phyloP scores from a whole-genome alignment of 2,329 filamentous ascomycete species.

The Cercospora citrullina region DNA sequence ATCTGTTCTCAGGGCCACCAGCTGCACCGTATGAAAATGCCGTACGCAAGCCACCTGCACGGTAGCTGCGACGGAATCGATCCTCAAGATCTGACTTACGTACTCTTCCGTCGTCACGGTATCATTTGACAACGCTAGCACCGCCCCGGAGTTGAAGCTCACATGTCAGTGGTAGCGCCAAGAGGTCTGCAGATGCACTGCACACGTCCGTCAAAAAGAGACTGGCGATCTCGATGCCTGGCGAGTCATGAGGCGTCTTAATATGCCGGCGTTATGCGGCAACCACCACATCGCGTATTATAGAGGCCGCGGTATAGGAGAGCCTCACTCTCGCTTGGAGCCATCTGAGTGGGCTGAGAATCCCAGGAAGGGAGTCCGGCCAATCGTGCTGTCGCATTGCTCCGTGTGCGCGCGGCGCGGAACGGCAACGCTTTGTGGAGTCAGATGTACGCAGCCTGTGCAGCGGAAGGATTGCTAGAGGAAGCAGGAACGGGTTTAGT shows the following conservation, averaged over 20 bases:
- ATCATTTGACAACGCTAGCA: conserved; percentile 1
- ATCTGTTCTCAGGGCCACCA: neutral
- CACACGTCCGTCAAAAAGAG: neutral
- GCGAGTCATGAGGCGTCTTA: neutral
- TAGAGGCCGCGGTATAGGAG: neutral
- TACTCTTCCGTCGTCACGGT: neutral
- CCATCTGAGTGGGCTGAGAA: neutral
- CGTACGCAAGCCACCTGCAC: neutral
- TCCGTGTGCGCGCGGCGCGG: neutral
- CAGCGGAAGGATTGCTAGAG: neutral
- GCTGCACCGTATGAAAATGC: neutral
- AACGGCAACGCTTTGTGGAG: neutral
- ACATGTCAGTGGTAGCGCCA: neutral
- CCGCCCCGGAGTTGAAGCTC: neutral
- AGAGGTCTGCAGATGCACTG: neutral
- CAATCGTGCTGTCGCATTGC: neutral
- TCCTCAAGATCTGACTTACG: neutral
- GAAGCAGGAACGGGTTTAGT: neutral
- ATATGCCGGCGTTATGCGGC: neutral
- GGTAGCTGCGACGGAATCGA: neutral
- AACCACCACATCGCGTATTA: neutral
- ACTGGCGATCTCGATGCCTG: neutral
- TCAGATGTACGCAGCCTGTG: neutral
- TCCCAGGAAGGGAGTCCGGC: neutral
- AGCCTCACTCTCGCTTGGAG: neutral